Base-by-base conservation (phyloP, 441 rosid genomes). In the Corymbia calophylla region DNA sequence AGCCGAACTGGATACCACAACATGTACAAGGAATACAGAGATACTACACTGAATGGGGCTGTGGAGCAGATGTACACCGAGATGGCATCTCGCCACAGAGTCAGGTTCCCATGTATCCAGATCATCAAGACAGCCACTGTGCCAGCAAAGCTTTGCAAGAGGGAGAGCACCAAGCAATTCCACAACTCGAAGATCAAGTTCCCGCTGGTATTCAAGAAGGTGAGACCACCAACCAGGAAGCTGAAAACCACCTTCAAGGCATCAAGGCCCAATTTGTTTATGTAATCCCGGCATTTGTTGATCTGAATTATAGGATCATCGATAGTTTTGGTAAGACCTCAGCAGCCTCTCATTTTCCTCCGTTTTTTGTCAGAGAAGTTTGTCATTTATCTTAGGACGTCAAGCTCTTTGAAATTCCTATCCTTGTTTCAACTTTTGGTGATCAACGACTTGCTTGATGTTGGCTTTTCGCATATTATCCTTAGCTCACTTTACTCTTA, bases 121-220 rank as follows among this genome's bases (percentile, higher is more conserved):
- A 91, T 92, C 77, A 92, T 92, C 87, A 90, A 90, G 90, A 92
- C 93, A 32, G 93, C 93, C 32, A 92, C 93, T 49, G 87, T 92
- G 16, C 90, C 91, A 3, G 93, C 93, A 3, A 90, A 90, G 88
- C 91, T 90, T 1, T 92, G 93, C 88, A 92, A 92, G 92, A 90
- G 92, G 84, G 93, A 90, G 87, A 90, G 92, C 91, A 92, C 93
- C 92, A 92, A 90, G 89, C 93, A 92, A 80, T 92, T 92, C 93
- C 93, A 92, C 88, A 90, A 90, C 87, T 92, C 93, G 6, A 90
- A 92, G 82, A 92, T 92, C 90, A 92, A 89, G 89, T 92, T 92
- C 90, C 93, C 93, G 39, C 58, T 90, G 91, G 93, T 92, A 64
- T 90, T 77, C 90, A 92, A 86, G 93, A 92, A 92, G 93, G 92